These are phyloP conservation scores for Psilocybe cyanescens DNA, from an alignment of 768 basidiomycete species.

Conservation along the genomic window DNA sequence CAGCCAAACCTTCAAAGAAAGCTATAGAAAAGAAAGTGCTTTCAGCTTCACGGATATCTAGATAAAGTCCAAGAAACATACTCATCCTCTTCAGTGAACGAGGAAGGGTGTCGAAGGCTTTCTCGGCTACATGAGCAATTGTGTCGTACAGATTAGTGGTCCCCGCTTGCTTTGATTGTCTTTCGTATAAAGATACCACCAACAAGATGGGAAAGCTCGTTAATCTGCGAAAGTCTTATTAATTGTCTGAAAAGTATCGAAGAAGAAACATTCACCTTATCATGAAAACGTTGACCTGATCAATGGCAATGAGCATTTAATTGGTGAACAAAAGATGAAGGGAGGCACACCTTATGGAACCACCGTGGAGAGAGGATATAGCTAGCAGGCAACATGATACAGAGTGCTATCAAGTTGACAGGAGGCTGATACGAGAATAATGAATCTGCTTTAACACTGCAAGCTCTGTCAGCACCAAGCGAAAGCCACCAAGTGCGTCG, in stretches of 20 bases:
- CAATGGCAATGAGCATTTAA: constrained; percentile 12
- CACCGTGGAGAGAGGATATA: constrained; percentile 90
- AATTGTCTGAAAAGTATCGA: neutral
- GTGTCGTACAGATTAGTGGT: constrained; percentile 77
- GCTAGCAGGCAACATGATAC: constrained; percentile 84
- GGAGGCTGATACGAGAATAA: constrained; percentile 96
- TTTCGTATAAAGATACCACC: constrained; percentile 82
- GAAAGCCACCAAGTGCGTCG: neutral
- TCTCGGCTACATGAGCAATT: constrained; percentile 66
- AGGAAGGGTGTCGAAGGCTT: constrained; percentile 74
- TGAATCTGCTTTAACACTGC: constrained; percentile 83
- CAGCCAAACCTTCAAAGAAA: constrained; percentile 79
- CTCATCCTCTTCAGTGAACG: constrained; percentile 74
- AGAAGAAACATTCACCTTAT: constrained; percentile 57
- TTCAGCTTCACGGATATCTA: neutral
- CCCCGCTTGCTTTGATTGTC: constrained; percentile 73
- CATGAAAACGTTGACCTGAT: constrained; percentile 84
- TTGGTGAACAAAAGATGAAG: neutral
- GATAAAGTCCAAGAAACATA: constrained; percentile 38
- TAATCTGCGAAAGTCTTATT: constrained; percentile 41
- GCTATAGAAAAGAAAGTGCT: constrained; percentile 43
- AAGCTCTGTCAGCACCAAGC: neutral
- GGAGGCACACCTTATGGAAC: constrained; percentile 84
- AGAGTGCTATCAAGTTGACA: constrained; percentile 85
- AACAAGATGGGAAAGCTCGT: constrained; percentile 88